A percentile compares a stretch with the other conserved stretches of the same genome.
Conservation (phyloP, 805 yeast genomes). For the Kluyveromyces siamensis region DNA sequence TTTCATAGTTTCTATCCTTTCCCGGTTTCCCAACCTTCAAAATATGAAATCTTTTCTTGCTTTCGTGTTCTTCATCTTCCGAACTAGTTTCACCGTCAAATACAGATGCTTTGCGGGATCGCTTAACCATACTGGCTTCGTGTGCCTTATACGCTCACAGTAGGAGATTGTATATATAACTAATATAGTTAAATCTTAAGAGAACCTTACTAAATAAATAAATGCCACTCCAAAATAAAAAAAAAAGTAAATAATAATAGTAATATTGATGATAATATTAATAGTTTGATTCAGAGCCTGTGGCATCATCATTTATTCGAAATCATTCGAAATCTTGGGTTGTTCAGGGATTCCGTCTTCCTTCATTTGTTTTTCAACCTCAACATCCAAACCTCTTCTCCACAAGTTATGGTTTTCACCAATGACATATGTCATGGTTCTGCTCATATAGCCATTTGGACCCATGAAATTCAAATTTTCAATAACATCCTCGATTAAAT, state of each 20-base stretch:
- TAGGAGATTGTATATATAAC: no score
- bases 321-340: conserved; percentile 6
- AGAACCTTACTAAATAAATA: background rate
- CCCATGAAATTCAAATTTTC: conserved; percentile 53
- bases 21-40: no score
- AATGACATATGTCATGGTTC: conserved; percentile 54
- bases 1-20: no score
- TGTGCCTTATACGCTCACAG: no score
- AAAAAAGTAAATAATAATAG: no score
- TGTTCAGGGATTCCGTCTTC: conserved; percentile 22
- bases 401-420: conserved; percentile 78
- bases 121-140: background rate
- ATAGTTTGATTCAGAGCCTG: background rate
- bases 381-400: conserved; percentile 31
- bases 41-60: background rate
- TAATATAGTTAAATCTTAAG: background rate
- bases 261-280: no score
- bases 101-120: background rate
- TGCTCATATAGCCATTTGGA: conserved; percentile 45
- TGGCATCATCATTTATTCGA: background rate
- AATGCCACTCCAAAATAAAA: background rate
- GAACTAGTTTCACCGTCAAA: background rate
- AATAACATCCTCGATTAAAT: conserved; percentile 71
- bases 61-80: background rate
- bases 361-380: conserved; percentile 17